Base-by-base conservation (phyloP, 257 asterid species). In the Solanum piurae region DNA sequence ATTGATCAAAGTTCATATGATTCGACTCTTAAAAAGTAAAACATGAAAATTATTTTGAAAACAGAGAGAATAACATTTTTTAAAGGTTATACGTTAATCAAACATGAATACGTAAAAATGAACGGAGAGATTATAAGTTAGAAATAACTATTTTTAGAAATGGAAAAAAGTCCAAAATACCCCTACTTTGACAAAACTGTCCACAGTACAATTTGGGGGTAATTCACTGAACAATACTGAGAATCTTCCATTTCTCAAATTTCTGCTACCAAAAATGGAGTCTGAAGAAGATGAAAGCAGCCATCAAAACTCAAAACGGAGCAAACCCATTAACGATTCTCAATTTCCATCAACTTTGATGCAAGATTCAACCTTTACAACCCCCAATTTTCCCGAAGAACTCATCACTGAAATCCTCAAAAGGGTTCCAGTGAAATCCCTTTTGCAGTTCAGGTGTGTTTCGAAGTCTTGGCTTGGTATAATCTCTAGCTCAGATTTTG, bases 391-490 rank as follows among this genome's bases (percentile, higher is more conserved):
- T 36, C 96, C 94, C 3, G 34, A 84, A 82, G 97, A 94, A 82
- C 60, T 94, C 86, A 89, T 91, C 23, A 14, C 73, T n/a, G 95
- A 93, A 64, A 91, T 94, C 74, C 92, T 94, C 66, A 16, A 86
- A 29, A 88, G 93, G 84, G 90, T 94, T 33, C 93, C 96, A 0
- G 93, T 90, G 5, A 88, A 83, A 90, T 88, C 94, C 75, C 91
- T 94, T 75, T 21, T 85, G 72, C 8, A 64, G 72, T 64, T 64
- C 72, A 64, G 68, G 87, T 89, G 91, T 87, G 94, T 94, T 87
- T 91, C 92, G 82, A 93, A 86, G 85, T 89, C 92, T 68, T 95
- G 97, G 97, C 86, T 79, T 16, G 64, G 89, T 82, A 4, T 92
- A 77, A 92, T 95, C 52, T 91, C 92, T 85, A 87, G 89, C 90